A percentile compares a stretch with the other conserved stretches of the same genome.
Evolutionary conservation across 805 yeast species (phyloP).

Genomic region (Suhomyces sp.): DNA sequence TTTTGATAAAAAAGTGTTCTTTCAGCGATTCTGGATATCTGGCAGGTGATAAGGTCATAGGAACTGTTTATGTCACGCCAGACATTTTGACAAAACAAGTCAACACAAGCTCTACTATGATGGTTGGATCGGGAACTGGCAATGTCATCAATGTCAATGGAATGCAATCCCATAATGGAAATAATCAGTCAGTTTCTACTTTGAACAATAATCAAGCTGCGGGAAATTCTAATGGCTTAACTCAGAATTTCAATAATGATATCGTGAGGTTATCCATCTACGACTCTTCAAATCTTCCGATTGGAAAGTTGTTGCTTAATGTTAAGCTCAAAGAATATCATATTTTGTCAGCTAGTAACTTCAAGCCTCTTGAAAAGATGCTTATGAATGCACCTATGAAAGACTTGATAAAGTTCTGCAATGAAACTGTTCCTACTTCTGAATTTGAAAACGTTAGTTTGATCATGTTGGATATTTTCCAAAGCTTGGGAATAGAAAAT

Average conservation of each 20-base stretch:
- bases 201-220: background rate
- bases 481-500: slow-evolving; percentile 63
- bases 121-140: slow-evolving; percentile 23
- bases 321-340: slow-evolving; percentile 52
- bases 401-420: slow-evolving; percentile 51
- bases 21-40: slow-evolving; percentile 22
- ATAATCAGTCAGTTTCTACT: slow-evolving; percentile 6
- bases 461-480: slow-evolving; percentile 71
- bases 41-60: slow-evolving; percentile 44
- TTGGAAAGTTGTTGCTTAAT: slow-evolving; percentile 60
- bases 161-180: slow-evolving; percentile 9
- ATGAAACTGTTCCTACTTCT: slow-evolving; percentile 34
- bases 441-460: slow-evolving; percentile 56
- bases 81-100: slow-evolving; percentile 43
- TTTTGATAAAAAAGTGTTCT: slow-evolving; percentile 42
- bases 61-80: slow-evolving; percentile 55
- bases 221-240: background rate
- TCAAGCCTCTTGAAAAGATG: slow-evolving; percentile 62
- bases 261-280: slow-evolving; percentile 47
- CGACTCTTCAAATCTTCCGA: slow-evolving; percentile 39
- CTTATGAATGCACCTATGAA: slow-evolving; percentile 52
- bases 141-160: slow-evolving; percentile 24
- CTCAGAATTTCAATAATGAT: slow-evolving; percentile 24
- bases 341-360: slow-evolving; percentile 59
- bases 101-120: slow-evolving; percentile 33